These are phyloP conservation scores for Candida frijolesensis DNA, from an alignment of 1,139 yeast species.

Conservation along the genomic window DNA sequence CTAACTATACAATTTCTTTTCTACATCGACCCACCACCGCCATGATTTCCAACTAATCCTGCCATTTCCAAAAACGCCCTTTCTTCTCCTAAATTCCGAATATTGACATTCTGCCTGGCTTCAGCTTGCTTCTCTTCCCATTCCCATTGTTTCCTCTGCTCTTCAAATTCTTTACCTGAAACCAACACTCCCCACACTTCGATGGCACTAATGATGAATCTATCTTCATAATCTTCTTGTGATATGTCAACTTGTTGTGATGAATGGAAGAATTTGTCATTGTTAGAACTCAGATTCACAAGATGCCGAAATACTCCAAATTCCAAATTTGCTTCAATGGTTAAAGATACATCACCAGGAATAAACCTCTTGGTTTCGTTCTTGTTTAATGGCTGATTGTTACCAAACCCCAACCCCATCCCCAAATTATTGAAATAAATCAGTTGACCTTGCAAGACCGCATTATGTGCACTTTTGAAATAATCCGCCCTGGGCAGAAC, in stretches of 20 bases:
- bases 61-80: conserved; percentile 89
- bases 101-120: conserved; percentile 70
- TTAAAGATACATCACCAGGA: conserved; percentile 76
- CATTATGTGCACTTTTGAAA: conserved; percentile 41
- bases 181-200: conserved; percentile 95
- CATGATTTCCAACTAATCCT: conserved; percentile 75
- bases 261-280: conserved; percentile 29
- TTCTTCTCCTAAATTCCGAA: conserved; percentile 73
- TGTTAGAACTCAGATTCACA: conserved; percentile 33
- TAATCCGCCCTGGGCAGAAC: conserved; percentile 66
- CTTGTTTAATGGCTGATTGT: conserved; percentile 58
- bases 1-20: background rate
- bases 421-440: conserved; percentile 69
- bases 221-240: conserved; percentile 59
- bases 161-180: conserved; percentile 69
- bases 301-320: conserved; percentile 75
- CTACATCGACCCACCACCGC: conserved; percentile 48
- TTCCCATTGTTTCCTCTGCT: conserved; percentile 78
- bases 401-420: conserved; percentile 83
- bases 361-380: conserved; percentile 37
- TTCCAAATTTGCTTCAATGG: conserved; percentile 77
- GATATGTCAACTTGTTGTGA: conserved; percentile 24
- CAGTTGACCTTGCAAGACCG: conserved; percentile 37
- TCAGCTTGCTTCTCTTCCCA: conserved; percentile 91
- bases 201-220: conserved; percentile 70